Evolutionary conservation across 805 yeast species (phyloP).

Genomic region (Ascoidea asiatica): DNA sequence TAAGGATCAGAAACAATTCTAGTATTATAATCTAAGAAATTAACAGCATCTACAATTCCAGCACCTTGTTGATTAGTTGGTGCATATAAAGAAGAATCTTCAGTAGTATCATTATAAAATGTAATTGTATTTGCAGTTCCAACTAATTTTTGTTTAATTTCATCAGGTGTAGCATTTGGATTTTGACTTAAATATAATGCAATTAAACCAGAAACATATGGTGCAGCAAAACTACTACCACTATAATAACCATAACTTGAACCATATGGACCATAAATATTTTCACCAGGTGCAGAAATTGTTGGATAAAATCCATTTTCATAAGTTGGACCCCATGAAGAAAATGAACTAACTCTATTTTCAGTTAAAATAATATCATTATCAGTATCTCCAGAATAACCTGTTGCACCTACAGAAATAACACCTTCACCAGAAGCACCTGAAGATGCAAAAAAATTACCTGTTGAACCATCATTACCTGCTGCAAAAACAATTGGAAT

Average conservation of each 20-base stretch:
- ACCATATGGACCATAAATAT: conserved; percentile 8
- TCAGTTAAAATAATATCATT: not conserved
- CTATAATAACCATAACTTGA: conserved; percentile 5
- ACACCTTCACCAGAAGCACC: conserved; percentile 6
- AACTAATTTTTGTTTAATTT: conserved; percentile 4
- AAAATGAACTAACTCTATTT: conserved; percentile 7
- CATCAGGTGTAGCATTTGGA: conserved; percentile 1
- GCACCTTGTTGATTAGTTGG: conserved; percentile 13
- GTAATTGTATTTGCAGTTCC: not conserved
- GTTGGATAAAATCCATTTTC: conserved; percentile 12
- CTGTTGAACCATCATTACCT: conserved; percentile 9
- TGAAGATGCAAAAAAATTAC: conserved; percentile 7
- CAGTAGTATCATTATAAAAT: not conserved
- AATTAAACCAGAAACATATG: conserved; percentile 12
- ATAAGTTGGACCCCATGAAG: conserved; percentile 13
- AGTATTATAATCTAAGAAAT: conserved; percentile 9
- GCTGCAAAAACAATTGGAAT: conserved; percentile 11
- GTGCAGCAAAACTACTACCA: conserved; percentile 13
- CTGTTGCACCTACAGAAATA: conserved; percentile 5
- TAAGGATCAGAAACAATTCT: not conserved
- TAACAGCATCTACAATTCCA: conserved; percentile 11
- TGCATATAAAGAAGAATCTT: not conserved
- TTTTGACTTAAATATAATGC: conserved; percentile 9
- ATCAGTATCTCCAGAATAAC: conserved; percentile 4
- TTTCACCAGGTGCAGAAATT: conserved; percentile 14